Percentiles rank a stretch among this genome's conserved stretches.
phyloP scores from a whole-genome alignment of 176 grass and related monocot species.

The barley (Hordeum vulgare) region DNA sequence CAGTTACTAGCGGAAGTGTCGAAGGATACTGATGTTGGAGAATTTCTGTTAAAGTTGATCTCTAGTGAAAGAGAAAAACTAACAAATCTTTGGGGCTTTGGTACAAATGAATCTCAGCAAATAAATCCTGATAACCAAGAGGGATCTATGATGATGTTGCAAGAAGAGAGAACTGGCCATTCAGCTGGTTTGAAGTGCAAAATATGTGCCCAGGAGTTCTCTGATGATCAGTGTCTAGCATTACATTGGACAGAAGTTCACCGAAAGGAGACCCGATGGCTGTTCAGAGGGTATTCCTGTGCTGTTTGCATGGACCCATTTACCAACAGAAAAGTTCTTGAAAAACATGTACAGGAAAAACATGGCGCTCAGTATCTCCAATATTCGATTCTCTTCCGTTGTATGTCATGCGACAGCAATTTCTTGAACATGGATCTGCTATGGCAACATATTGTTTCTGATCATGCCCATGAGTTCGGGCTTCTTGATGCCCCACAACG shows the following conservation, averaged over 20 bases:
- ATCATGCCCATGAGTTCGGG: slow-evolving; percentile 63
- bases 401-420: slow-evolving; percentile 71
- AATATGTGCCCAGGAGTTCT: slow-evolving; percentile 65
- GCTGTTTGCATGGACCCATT: slow-evolving; percentile 86
- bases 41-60: slow-evolving; percentile 81
- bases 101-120: slow-evolving; percentile 38
- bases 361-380: slow-evolving; percentile 78
- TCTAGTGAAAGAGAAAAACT: slow-evolving; percentile 88
- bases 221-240: slow-evolving; percentile 62
- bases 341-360: slow-evolving; percentile 78
- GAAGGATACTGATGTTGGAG: slow-evolving; percentile 57
- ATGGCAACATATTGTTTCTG: slow-evolving; percentile 88
- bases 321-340: slow-evolving; percentile 86
- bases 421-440: slow-evolving; percentile 80
- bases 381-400: slow-evolving; percentile 80
- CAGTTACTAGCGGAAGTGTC: slow-evolving; percentile 60
- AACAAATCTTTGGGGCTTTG: slow-evolving; percentile 61
- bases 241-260: slow-evolving; percentile 83
- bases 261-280: slow-evolving; percentile 85
- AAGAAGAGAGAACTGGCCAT: slow-evolving; percentile 20
- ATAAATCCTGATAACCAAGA: slow-evolving; percentile 40
- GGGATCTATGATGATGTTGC: not conserved
- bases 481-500: slow-evolving; percentile 47
- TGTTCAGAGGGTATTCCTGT: slow-evolving; percentile 98
- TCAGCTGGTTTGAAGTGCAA: slow-evolving; percentile 64